These are phyloP conservation scores for Calonectria leucothoes DNA, from an alignment of 2,329 filamentous ascomycete genomes.

Conservation along the genomic window DNA sequence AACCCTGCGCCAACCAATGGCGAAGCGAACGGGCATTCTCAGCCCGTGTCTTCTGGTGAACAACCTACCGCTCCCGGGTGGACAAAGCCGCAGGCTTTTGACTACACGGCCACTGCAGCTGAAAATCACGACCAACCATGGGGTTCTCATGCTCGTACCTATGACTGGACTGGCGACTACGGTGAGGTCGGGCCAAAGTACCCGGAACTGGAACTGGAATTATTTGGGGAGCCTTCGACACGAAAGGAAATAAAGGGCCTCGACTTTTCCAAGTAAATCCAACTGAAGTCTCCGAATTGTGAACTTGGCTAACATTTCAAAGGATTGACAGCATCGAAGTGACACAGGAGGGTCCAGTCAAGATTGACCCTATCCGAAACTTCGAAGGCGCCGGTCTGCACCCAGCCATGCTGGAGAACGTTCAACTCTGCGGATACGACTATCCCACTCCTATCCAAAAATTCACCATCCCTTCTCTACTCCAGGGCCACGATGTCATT, in stretches of 20 bases:
- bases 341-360: conserved; percentile 65
- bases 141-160: conserved; percentile 71
- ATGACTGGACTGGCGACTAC: conserved; percentile 87
- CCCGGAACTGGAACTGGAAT: conserved; percentile 76
- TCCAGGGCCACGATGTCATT: conserved; percentile 83
- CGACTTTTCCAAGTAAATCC: conserved; percentile 71
- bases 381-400: conserved; percentile 88
- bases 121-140: conserved; percentile 47
- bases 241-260: conserved; percentile 64
- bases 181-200: conserved; percentile 85
- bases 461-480: conserved; percentile 84
- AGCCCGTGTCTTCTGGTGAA: neutral
- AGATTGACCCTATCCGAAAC: conserved; percentile 61
- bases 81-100: conserved; percentile 57
- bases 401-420: conserved; percentile 83
- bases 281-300: neutral
- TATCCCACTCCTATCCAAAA: conserved; percentile 88
- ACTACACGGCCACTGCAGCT: conserved; percentile 55
- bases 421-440: conserved; percentile 77
- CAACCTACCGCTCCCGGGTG: conserved; percentile 56
- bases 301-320: conserved; percentile 34
- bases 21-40: neutral
- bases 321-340: conserved; percentile 69
- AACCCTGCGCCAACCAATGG: neutral
- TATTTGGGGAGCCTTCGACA: conserved; percentile 74